phyloP scores from a whole-genome alignment of 495 filamentous ascomycete genomes.

The Apiosordaria backusii region DNA sequence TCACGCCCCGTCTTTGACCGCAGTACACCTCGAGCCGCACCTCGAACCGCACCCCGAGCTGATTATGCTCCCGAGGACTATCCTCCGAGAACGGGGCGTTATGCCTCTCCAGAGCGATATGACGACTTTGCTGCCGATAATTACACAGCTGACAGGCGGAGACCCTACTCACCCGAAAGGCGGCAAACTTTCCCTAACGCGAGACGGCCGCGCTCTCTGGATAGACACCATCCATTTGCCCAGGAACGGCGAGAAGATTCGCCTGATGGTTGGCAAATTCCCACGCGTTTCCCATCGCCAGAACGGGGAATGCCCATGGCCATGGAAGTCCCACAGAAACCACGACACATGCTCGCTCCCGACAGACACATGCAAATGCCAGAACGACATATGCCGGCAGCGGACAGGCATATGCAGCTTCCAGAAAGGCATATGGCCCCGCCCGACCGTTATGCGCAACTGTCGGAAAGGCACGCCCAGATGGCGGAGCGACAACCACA shows the following conservation, averaged over 20 bases:
- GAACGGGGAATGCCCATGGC: constrained; percentile 9
- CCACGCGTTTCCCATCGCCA: constrained; percentile 19
- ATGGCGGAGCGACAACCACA: background rate
- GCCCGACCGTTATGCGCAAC: background rate
- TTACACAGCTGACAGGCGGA: constrained; percentile 11
- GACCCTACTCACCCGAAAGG: constrained; percentile 16
- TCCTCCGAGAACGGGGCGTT: constrained; percentile 33
- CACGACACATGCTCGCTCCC: background rate
- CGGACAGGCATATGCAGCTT: constrained; percentile 3
- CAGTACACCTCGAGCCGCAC: too few relatives aligned
- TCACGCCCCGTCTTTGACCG: constrained; percentile 36
- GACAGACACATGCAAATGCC: constrained; percentile 3
- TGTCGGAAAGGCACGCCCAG: background rate
- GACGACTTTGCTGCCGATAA: constrained; percentile 17
- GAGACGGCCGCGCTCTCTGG: constrained; percentile 15
- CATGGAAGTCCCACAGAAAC: background rate
- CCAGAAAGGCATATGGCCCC: constrained; percentile 3
- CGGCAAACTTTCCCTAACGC: constrained; percentile 12
- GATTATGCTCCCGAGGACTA: constrained; percentile 38
- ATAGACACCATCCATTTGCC: constrained; percentile 23
- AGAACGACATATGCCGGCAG: constrained; percentile 1
- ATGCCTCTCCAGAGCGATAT: constrained; percentile 23
- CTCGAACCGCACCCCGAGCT: constrained; percentile 24
- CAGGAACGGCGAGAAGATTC: constrained; percentile 27
- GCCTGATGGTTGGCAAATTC: constrained; percentile 10